A percentile compares a stretch with the other conserved stretches of the same genome.
Evolutionary conservation across 129 eudicot genomes (phyloP).

Genomic region (Cynara cardunculus): DNA sequence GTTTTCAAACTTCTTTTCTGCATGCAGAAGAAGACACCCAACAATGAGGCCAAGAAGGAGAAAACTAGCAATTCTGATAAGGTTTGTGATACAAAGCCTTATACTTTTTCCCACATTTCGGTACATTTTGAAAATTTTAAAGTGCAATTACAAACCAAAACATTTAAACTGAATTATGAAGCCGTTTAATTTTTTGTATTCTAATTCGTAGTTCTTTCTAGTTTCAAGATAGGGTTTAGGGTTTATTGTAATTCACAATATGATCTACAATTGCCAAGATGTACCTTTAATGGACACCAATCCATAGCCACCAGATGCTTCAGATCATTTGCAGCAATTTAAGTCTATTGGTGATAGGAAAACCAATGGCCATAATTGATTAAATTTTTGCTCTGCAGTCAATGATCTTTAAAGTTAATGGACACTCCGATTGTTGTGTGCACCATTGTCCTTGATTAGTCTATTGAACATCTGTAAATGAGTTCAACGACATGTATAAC

Average conservation of each 20-base stretch:
- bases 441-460: not conserved
- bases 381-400: not conserved
- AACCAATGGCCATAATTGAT: not conserved
- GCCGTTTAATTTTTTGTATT: not conserved
- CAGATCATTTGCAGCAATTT: not conserved
- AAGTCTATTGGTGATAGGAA: not conserved
- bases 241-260: not conserved
- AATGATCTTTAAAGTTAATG: not conserved
- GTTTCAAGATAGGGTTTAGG: not conserved
- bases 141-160: not conserved
- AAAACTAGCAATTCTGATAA: constrained; percentile 37
- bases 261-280: not conserved
- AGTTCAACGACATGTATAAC: not conserved
- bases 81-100: constrained; percentile 32
- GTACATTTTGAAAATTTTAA: not conserved
- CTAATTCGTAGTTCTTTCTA: not conserved
- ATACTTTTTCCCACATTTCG: not conserved
- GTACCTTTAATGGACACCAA: not conserved
- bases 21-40: constrained; percentile 30
- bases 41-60: constrained; percentile 40
- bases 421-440: not conserved
- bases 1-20: not conserved
- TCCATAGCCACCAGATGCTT: not conserved
- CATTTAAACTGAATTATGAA: not conserved
- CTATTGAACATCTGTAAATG: not conserved